These are phyloP conservation scores for Venustampulla echinocandica DNA, from an alignment of 495 filamentous ascomycete genomes.

Conservation along the genomic window DNA sequence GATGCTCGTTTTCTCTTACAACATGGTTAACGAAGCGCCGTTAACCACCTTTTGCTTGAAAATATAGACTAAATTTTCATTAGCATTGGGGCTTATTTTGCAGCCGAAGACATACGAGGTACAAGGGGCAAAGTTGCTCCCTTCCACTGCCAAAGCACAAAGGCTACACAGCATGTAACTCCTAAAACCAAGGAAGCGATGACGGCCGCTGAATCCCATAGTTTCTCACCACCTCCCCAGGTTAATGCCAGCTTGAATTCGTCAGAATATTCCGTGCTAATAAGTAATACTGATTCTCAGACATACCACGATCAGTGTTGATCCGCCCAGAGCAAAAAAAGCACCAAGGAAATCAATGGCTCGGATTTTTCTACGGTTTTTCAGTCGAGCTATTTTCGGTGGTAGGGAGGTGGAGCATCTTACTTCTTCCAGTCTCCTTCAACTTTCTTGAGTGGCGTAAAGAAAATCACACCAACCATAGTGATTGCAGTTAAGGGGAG, in stretches of 20 bases:
- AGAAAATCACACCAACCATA: slow-evolving; percentile 37
- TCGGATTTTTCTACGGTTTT: background rate
- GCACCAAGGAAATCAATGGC: slow-evolving; percentile 24
- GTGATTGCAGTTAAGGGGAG: slow-evolving; percentile 37
- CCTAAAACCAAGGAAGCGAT: slow-evolving; percentile 41
- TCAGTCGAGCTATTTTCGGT: background rate
- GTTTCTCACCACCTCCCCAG: slow-evolving; percentile 43
- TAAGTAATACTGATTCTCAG: slow-evolving; percentile 16
- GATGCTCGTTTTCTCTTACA: slow-evolving; percentile 6
- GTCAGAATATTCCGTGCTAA: slow-evolving; percentile 17
- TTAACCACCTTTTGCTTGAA: slow-evolving; percentile 42
- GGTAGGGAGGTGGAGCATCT: background rate
- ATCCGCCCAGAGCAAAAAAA: slow-evolving; percentile 29
- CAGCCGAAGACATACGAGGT: slow-evolving; percentile 22
- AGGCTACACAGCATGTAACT: slow-evolving; percentile 31
- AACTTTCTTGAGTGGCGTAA: slow-evolving; percentile 43
- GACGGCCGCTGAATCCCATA: slow-evolving; percentile 42
- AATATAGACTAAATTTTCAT: slow-evolving; percentile 37
- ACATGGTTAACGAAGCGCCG: slow-evolving; percentile 45
- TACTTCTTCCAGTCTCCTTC: slow-evolving; percentile 40
- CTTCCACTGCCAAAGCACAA: slow-evolving; percentile 41
- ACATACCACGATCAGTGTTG: slow-evolving; percentile 29
- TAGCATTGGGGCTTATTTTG: slow-evolving; percentile 3
- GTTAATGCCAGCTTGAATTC: slow-evolving; percentile 32
- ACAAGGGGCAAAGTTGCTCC: slow-evolving; percentile 28